Base-by-base conservation (phyloP, 2,329 filamentous ascomycete species). In the Aspergillus sp. region DNA sequence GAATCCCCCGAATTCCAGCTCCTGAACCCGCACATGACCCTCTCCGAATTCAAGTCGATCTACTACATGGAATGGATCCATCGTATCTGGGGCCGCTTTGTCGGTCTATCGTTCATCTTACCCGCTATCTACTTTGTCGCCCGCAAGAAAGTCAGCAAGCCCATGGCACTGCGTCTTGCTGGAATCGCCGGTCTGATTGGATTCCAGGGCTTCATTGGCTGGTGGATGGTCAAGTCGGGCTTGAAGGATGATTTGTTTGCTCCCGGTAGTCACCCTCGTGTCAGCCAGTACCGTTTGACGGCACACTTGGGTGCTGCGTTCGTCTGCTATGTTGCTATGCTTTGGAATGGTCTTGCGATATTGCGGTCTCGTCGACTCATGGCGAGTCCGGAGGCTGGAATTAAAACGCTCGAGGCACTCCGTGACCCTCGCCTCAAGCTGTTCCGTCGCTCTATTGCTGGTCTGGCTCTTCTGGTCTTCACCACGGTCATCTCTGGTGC, bases 41-140 rank as follows among this genome's bases (percentile, higher is more conserved):
- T 98, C 48, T 80, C 84, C 49, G 93, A 98, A 67, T 98, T 97
- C 75, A 96, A 97, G 71, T 86, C 93, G 66, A 98, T 98, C 57
- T 98, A 97, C 79, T 98, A 86, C 69, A 97, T 97, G 93, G 93
- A 98, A 76, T 98, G 93, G 93, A 83, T 85, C 39, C 93, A 98
- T 70, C 83, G 93, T 25, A 78, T 96, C 47, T 97, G 93, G 90
- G 93, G 93, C 41, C 85, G 93, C 55, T 78, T 95, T 59, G 88
- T 98, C 49, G 93, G 93, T 50, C 70, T 97, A 53, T 86, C 88
- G 44, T 96, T 97, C 68, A 83, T 95, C 43, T 64, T 96, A 1
- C 93, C 93, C 1, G 88, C 91, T 6, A 70, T 85, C 48, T 97
- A 95, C 76, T 94, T 97, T 64, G 80, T 96, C 62, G 84, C 85